These are phyloP conservation scores for Ormosia emarginata DNA, from an alignment of 306 rosid genomes.

Conservation along the genomic window DNA sequence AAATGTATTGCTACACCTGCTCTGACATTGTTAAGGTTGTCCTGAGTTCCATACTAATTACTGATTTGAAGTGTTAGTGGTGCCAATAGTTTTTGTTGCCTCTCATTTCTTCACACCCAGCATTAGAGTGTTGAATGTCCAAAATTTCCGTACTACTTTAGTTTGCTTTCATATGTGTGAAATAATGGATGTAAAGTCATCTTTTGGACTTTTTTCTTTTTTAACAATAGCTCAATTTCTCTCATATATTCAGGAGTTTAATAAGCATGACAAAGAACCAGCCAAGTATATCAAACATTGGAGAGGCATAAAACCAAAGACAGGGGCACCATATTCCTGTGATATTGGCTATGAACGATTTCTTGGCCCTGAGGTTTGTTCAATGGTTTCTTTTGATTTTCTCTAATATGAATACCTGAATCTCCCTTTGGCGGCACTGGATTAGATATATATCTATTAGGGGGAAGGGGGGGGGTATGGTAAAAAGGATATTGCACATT, in stretches of 20 bases:
- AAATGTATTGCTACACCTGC: constrained; percentile 90
- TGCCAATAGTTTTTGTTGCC: not conserved
- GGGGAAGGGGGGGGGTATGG: not conserved
- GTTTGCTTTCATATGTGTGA: not conserved
- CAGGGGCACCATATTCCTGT: constrained; percentile 97
- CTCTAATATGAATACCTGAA: not conserved
- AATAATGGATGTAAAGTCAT: constrained; percentile 1
- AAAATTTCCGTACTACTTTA: not conserved
- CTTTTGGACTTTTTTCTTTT: not conserved
- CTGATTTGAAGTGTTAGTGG: not conserved
- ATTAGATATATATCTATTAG: not conserved
- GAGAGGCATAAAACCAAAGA: constrained; percentile 95
- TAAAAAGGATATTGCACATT: not conserved
- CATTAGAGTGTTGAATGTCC: not conserved
- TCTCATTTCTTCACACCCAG: constrained; percentile 7
- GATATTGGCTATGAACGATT: constrained; percentile 98
- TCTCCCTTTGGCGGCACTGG: not conserved
- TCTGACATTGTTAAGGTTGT: constrained; percentile 97
- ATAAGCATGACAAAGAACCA: constrained; percentile 97
- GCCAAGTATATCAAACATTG: constrained; percentile 87
- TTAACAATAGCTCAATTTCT: constrained; percentile 30
- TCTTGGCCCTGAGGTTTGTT: constrained; percentile 97
- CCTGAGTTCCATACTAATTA: constrained; percentile 1
- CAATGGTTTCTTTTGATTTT: not conserved
- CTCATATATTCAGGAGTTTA: constrained; percentile 63